Evolutionary conservation across 1,284 basidiomycete genomes (phyloP).

Genomic region (Mycena sp.): DNA sequence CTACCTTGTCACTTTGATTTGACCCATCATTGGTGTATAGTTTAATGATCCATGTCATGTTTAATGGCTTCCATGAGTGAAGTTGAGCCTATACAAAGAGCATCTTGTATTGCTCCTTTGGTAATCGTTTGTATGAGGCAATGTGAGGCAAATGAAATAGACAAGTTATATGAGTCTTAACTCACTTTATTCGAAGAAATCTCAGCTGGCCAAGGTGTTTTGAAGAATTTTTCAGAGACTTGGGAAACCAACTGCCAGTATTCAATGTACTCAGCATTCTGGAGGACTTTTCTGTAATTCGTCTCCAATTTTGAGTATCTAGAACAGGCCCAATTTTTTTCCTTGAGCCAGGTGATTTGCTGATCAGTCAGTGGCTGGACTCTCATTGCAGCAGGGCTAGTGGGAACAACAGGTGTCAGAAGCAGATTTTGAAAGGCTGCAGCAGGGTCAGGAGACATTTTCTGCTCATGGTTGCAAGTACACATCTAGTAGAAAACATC

Average conservation of each 20-base stretch:
- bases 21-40: background rate
- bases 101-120: background rate
- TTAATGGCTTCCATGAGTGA: background rate
- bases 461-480: too few species aligned
- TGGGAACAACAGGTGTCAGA: background rate
- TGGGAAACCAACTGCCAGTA: background rate
- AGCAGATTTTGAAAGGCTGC: background rate
- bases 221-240: background rate
- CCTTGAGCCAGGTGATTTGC: background rate
- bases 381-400: background rate
- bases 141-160: background rate
- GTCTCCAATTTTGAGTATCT: background rate
- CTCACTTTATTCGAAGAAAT: background rate
- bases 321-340: background rate
- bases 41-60: constrained; percentile 1
- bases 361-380: background rate
- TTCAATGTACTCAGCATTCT: background rate
- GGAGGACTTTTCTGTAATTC: background rate
- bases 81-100: background rate
- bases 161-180: background rate
- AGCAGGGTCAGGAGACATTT: too few species aligned
- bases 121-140: background rate
- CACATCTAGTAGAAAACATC: background rate
- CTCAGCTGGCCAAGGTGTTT: background rate
- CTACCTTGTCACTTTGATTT: background rate